A percentile compares a stretch with the other conserved stretches of the same genome.
Conservation (phyloP, 2,329 filamentous ascomycete genomes). For the Aspergillus costaricaensis region DNA sequence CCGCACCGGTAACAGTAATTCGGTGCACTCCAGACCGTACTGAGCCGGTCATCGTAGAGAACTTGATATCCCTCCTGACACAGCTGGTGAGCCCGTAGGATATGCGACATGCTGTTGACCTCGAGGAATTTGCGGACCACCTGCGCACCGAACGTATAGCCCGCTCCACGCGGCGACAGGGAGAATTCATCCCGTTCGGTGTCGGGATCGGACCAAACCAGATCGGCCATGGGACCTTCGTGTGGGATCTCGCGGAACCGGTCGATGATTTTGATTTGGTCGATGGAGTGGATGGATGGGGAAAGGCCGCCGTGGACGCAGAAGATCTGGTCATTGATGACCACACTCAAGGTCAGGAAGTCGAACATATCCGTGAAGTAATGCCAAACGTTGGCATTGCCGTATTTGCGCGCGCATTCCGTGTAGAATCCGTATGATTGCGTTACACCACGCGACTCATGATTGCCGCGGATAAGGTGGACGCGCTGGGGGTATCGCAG, state of each 20-base stretch:
- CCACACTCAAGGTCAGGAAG: slow-evolving; percentile 92
- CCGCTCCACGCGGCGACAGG: slow-evolving; percentile 86
- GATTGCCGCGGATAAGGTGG: slow-evolving; percentile 94
- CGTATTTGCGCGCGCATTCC: slow-evolving; percentile 96
- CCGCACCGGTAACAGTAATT: slow-evolving; percentile 96
- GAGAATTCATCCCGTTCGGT: slow-evolving; percentile 97
- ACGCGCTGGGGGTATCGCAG: slow-evolving; percentile 94
- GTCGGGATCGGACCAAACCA: slow-evolving; percentile 98
- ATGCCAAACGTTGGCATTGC: slow-evolving; percentile 98
- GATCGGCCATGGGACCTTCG: slow-evolving; percentile 98
- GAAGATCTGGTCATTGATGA: slow-evolving; percentile 99
- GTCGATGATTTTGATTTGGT: slow-evolving; percentile 99
- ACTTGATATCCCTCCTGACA: slow-evolving; percentile 98
- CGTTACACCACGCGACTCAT: slow-evolving; percentile 95
- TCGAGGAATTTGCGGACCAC: slow-evolving; percentile 98
- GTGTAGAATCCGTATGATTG: slow-evolving; percentile 99
- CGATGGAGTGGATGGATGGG: slow-evolving; percentile 93
- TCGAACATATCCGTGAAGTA: slow-evolving; percentile 99
- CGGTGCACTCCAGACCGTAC: slow-evolving; percentile 96
- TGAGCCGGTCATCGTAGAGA: slow-evolving; percentile 89
- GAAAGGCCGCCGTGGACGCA: slow-evolving; percentile 94
- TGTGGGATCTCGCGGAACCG: slow-evolving; percentile 98
- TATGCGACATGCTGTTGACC: slow-evolving; percentile 97
- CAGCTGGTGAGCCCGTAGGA: slow-evolving; percentile 94
- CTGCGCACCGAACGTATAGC: slow-evolving; percentile 96